Conservation (phyloP, 2,329 filamentous ascomycete genomes). For the Monosporascus sp. region DNA sequence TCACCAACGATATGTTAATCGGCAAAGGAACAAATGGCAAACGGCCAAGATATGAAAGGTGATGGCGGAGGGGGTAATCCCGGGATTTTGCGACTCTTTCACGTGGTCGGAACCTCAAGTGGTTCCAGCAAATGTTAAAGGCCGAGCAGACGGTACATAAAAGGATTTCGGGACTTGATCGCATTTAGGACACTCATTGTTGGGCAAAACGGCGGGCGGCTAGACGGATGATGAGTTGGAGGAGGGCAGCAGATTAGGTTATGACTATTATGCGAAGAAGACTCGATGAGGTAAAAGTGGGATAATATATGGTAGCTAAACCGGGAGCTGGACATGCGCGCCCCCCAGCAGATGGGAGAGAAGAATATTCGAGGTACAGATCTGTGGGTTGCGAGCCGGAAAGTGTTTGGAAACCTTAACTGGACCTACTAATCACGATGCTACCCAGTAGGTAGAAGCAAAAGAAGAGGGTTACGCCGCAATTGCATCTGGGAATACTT, state of each 20-base stretch:
- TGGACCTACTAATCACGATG: no score
- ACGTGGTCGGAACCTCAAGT: constrained; percentile 24
- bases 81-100: neutral
- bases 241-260: neutral
- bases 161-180: constrained; percentile 18
- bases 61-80: neutral
- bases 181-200: constrained; percentile 25
- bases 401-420: no score
- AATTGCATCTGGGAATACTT: neutral
- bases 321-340: neutral
- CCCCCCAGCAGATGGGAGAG: neutral
- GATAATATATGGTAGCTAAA: neutral
- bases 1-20: no score
- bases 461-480: neutral
- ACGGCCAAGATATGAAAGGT: neutral
- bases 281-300: neutral
- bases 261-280: neutral
- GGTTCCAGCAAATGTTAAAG: constrained; percentile 30
- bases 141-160: constrained; percentile 17
- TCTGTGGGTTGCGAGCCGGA: no score
- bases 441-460: neutral
- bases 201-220: no score
- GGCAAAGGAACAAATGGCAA: neutral
- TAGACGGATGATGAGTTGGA: neutral
- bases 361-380: neutral